These are phyloP conservation scores for Mycena albidolilacea DNA, from an alignment of 768 basidiomycete genomes.

Conservation along the genomic window DNA sequence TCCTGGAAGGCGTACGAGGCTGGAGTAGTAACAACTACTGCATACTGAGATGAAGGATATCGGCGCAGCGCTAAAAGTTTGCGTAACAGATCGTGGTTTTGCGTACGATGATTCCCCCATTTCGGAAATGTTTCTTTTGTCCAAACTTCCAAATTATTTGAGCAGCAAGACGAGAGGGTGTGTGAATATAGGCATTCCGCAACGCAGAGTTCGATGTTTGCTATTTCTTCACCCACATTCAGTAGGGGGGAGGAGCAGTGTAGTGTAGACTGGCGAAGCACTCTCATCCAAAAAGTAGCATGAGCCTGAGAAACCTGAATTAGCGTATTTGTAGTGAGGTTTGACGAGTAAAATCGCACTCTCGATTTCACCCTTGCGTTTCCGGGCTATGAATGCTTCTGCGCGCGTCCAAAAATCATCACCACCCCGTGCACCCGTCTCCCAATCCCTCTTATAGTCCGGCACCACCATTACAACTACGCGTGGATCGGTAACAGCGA, in stretches of 20 bases:
- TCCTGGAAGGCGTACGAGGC: neutral
- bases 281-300: neutral
- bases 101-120: too few relatives aligned
- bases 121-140: too few relatives aligned
- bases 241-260: too few relatives aligned
- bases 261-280: too few relatives aligned
- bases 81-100: too few relatives aligned
- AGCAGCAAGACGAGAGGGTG: too few relatives aligned
- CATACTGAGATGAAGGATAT: neutral
- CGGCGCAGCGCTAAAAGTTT: too few relatives aligned
- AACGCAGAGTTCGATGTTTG: too few relatives aligned
- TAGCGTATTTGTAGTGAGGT: neutral
- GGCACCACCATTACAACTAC: neutral
- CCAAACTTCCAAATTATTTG: too few relatives aligned
- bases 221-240: too few relatives aligned
- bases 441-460: constrained; percentile 1
- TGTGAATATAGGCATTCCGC: too few relatives aligned
- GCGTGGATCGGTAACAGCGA: constrained; percentile 6
- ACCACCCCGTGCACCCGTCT: neutral
- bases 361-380: constrained; percentile 15
- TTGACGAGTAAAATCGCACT: neutral
- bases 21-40: neutral
- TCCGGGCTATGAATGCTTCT: neutral
- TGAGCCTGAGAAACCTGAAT: neutral
- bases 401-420: constrained; percentile 8